Evolutionary conservation across 1,139 yeast species (phyloP).

Genomic region (Suhomyces atakaporum): DNA sequence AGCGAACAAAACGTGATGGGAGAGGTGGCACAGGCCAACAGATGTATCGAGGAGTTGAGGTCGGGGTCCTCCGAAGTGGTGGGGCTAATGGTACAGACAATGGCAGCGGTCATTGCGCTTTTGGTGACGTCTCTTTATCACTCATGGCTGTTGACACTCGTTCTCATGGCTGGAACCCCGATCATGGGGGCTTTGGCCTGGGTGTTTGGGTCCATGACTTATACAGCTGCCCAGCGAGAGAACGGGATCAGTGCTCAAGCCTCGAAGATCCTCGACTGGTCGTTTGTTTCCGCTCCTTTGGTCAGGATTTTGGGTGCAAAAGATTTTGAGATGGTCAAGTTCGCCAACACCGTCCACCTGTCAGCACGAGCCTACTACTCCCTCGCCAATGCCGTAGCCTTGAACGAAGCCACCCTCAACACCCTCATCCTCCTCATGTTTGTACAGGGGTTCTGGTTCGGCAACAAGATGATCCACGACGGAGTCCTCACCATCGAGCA

Average conservation of each 20-base stretch:
- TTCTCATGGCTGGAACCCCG: conserved; percentile 74
- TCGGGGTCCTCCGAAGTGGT: conserved; percentile 68
- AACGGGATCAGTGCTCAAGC: conserved; percentile 58
- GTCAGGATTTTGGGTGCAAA: conserved; percentile 67
- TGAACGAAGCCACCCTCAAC: conserved; percentile 61
- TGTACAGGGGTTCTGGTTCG: conserved; percentile 93
- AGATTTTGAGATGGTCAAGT: conserved; percentile 47
- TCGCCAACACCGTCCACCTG: conserved; percentile 36
- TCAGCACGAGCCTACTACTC: conserved; percentile 53
- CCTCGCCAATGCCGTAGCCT: conserved; percentile 50
- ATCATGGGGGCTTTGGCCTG: conserved; percentile 54
- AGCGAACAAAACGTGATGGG: conserved; percentile 56
- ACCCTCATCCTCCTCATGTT: conserved; percentile 68
- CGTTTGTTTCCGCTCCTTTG: conserved; percentile 57
- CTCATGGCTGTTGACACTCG: conserved; percentile 83
- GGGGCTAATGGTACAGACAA: conserved; percentile 56
- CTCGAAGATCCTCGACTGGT: conserved; percentile 70
- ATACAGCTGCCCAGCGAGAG: conserved; percentile 53
- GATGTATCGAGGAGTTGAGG: conserved; percentile 80
- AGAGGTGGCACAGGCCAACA: conserved; percentile 60
- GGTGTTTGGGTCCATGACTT: conserved; percentile 54
- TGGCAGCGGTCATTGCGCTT: conserved; percentile 55
- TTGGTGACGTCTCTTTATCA: conserved; percentile 68
- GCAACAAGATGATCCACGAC: conserved; percentile 60
- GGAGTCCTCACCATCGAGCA: conserved; percentile 56